A percentile compares a stretch with the other conserved stretches of the same genome.
These are phyloP conservation scores for Fusarium sterilihyphosum DNA, from an alignment of 2,329 filamentous ascomycete species.

Conservation along the genomic window DNA sequence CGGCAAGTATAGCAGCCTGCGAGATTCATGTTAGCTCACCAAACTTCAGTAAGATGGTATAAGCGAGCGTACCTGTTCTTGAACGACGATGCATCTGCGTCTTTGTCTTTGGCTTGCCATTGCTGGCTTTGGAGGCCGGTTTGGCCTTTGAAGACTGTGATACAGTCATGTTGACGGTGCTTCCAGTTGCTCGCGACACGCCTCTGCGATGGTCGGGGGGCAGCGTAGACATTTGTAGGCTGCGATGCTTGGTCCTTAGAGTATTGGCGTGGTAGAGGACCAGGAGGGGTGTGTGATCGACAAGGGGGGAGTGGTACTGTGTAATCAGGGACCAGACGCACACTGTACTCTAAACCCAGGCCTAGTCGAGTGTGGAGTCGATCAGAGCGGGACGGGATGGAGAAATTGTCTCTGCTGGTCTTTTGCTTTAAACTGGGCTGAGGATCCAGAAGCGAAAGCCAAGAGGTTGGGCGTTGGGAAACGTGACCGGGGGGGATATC, in stretches of 20 bases:
- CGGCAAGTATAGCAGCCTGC: conserved; percentile 75
- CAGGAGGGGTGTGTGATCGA: conserved; percentile 40
- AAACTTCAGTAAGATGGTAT: conserved; percentile 29
- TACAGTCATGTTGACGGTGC: conserved; percentile 68
- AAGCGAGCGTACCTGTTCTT: conserved; percentile 77
- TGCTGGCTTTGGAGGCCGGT: conserved; percentile 62
- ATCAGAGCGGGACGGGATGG: conserved; percentile 46
- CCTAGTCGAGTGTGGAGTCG: conserved; percentile 38
- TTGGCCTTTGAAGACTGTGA: conserved; percentile 69
- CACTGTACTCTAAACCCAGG: conserved; percentile 18
- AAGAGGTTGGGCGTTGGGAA: conserved; percentile 40
- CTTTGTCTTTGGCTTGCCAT: conserved; percentile 71
- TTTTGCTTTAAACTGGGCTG: conserved; percentile 15
- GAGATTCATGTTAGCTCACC: conserved; percentile 15
- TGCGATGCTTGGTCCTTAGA: conserved; percentile 49
- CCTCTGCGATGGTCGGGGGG: conserved; percentile 68
- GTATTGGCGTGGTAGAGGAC: conserved; percentile 40
- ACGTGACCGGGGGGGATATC: conserved; percentile 33
- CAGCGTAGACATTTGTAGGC: conserved; percentile 70
- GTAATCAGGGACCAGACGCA: conserved; percentile 8
- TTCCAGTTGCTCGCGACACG: conserved; percentile 58
- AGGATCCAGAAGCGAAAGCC: conserved; percentile 36
- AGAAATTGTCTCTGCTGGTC: conserved; percentile 32
- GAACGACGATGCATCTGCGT: conserved; percentile 93
- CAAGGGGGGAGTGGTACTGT: conserved; percentile 40